Percentiles rank a stretch among this genome's conserved stretches.
Evolutionary conservation across 2,329 filamentous ascomycete species (phyloP).

Genomic region (Sporothrix dimorphospora): DNA sequence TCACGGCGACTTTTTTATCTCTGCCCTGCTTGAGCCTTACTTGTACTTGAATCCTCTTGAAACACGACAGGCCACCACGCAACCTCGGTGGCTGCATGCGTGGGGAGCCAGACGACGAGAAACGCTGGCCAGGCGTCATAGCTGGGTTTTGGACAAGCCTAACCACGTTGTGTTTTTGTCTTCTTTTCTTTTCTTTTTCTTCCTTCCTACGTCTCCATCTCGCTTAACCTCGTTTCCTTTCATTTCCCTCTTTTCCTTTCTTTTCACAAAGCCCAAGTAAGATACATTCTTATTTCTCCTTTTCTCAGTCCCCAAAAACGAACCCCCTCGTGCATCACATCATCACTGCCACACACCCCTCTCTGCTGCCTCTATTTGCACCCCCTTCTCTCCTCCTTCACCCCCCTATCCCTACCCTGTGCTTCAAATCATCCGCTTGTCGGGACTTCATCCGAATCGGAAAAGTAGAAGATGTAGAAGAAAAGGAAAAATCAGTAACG

Average conservation of each 20-base stretch:
- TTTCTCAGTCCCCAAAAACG: background rate
- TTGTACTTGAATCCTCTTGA: background rate
- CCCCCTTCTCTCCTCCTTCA: background rate
- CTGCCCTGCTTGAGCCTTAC: background rate
- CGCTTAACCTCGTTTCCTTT: background rate
- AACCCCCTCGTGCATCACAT: background rate
- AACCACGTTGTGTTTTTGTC: background rate
- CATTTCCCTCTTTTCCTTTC: background rate
- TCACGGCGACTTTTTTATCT: background rate
- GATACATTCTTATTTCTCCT: background rate
- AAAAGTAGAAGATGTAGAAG: background rate
- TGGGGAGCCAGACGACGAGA: constrained; percentile 11
- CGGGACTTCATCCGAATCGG: constrained; percentile 24
- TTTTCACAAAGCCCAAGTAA: background rate
- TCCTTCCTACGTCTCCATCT: background rate
- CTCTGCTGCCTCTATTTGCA: background rate
- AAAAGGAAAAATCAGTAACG: background rate
- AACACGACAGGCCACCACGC: constrained; percentile 2
- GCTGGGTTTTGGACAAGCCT: background rate
- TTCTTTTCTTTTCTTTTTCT: background rate
- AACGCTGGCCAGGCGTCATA: constrained; percentile 7
- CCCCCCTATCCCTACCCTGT: background rate
- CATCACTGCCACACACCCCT: background rate
- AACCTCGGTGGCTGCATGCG: constrained; percentile 18
- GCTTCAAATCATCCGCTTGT: constrained; percentile 21